These are phyloP conservation scores for Trichoderma atroviride DNA, from an alignment of 2,329 filamentous ascomycete species.

Conservation along the genomic window DNA sequence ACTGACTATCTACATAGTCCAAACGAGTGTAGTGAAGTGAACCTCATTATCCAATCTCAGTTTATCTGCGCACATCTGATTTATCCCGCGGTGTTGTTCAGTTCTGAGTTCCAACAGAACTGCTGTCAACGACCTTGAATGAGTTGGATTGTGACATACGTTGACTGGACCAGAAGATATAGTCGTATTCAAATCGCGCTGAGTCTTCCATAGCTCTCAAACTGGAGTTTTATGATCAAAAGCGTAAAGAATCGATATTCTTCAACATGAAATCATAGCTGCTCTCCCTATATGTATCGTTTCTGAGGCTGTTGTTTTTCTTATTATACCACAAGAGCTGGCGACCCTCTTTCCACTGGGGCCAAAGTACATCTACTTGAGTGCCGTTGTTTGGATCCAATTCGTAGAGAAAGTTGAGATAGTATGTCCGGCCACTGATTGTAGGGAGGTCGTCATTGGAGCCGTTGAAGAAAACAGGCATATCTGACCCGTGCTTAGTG, in stretches of 20 bases:
- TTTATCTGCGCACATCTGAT: not conserved
- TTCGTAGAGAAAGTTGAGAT: slow-evolving; percentile 71
- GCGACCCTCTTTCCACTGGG: slow-evolving; percentile 46
- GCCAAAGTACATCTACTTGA: slow-evolving; percentile 44
- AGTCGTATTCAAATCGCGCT: not conserved
- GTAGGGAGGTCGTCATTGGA: slow-evolving; percentile 60
- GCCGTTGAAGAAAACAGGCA: slow-evolving; percentile 68
- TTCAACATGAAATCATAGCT: not conserved
- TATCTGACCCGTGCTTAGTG: slow-evolving; percentile 72
- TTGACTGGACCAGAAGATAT: not conserved
- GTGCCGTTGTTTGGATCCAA: slow-evolving; percentile 67
- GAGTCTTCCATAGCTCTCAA: not conserved
- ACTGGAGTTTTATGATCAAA: not conserved
- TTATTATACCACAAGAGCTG: slow-evolving; percentile 46
- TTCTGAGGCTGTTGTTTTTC: not conserved
- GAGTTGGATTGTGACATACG: not conserved
- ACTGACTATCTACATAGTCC: not conserved
- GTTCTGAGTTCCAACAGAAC: too few species aligned
- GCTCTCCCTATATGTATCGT: not conserved
- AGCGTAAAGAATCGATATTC: not conserved
- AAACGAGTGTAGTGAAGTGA: not conserved
- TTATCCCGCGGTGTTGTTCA: not conserved
- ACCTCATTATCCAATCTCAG: not conserved
- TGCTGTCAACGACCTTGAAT: not conserved
- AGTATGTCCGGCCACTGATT: slow-evolving; percentile 65